Percentiles rank a stretch among this genome's conserved stretches.
phyloP scores from a whole-genome alignment of 768 basidiomycete genomes.

The Rhodotorula kratochvilovae region DNA sequence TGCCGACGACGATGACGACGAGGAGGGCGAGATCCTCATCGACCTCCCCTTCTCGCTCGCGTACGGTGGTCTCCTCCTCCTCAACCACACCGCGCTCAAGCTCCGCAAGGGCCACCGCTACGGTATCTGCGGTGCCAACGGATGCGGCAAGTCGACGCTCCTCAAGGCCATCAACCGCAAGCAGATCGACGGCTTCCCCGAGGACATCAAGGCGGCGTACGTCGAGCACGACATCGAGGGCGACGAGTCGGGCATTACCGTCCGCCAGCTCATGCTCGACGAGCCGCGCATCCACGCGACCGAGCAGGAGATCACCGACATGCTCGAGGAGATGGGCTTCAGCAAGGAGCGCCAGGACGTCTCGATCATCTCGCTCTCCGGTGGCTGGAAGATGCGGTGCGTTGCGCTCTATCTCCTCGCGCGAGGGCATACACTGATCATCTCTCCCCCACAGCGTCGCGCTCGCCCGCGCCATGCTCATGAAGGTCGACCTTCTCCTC shows the following conservation, averaged over 20 bases:
- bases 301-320: conserved; percentile 70
- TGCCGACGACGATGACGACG: conserved; percentile 53
- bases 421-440: too few species aligned
- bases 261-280: conserved; percentile 45
- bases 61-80: conserved; percentile 85
- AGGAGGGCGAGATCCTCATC: conserved; percentile 80
- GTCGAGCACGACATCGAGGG: conserved; percentile 81
- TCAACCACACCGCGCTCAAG: conserved; percentile 87
- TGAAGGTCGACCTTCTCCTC: conserved; percentile 63
- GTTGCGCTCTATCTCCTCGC: neutral
- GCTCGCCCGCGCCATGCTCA: conserved; percentile 90
- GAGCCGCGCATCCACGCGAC: conserved; percentile 72
- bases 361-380: conserved; percentile 80
- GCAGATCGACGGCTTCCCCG: conserved; percentile 88
- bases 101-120: conserved; percentile 82
- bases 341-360: conserved; percentile 78
- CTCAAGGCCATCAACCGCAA: conserved; percentile 92
- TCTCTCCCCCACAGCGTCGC: conserved; percentile 55
- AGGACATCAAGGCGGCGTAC: conserved; percentile 84
- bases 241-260: conserved; percentile 42
- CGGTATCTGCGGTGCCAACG: conserved; percentile 93
- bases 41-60: conserved; percentile 93
- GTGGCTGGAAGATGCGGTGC: conserved; percentile 97
- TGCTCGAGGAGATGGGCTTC: conserved; percentile 84
- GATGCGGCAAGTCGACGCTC: conserved; percentile 90